Evolutionary conservation across 2,329 filamentous ascomycete species (phyloP).

Genomic region (Pseudocercospora macadamiae): DNA sequence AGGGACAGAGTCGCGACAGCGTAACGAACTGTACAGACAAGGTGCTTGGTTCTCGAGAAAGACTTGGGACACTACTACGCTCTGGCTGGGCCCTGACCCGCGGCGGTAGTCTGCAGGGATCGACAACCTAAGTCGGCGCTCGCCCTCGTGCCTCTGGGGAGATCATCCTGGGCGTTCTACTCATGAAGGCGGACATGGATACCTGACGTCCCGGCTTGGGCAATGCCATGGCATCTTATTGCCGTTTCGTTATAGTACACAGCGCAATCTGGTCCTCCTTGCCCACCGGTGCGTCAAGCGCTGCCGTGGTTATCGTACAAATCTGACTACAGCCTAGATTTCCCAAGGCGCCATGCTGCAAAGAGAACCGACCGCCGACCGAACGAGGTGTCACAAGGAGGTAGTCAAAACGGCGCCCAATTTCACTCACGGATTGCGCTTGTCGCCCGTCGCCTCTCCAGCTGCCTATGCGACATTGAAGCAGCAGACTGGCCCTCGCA

Average conservation of each 20-base stretch:
- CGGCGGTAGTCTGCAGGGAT: background rate
- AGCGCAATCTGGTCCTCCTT: background rate
- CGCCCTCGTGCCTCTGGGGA: background rate
- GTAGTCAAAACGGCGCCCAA: conserved; percentile 1
- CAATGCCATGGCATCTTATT: conserved; percentile 7
- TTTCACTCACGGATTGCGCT: background rate
- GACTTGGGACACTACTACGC: background rate
- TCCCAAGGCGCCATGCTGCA: background rate
- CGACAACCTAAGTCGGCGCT: background rate
- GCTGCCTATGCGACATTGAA: background rate
- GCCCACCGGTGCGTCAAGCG: background rate
- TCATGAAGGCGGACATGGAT: background rate
- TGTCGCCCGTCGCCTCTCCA: background rate
- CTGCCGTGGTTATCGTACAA: background rate
- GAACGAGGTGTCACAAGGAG: background rate
- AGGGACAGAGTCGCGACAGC: background rate
- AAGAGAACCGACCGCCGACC: background rate
- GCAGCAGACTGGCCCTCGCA: too few relatives aligned
- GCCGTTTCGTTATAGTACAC: conserved; percentile 2
- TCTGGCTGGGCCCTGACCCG: background rate
- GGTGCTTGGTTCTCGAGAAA: background rate
- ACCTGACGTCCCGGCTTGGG: conserved; percentile 1
- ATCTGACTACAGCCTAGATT: too few relatives aligned
- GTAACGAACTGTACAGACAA: background rate
- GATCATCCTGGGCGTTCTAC: background rate